Evolutionary conservation across 2,329 filamentous ascomycete genomes (phyloP).

Genomic region (Daldinia eschscholtzii): DNA sequence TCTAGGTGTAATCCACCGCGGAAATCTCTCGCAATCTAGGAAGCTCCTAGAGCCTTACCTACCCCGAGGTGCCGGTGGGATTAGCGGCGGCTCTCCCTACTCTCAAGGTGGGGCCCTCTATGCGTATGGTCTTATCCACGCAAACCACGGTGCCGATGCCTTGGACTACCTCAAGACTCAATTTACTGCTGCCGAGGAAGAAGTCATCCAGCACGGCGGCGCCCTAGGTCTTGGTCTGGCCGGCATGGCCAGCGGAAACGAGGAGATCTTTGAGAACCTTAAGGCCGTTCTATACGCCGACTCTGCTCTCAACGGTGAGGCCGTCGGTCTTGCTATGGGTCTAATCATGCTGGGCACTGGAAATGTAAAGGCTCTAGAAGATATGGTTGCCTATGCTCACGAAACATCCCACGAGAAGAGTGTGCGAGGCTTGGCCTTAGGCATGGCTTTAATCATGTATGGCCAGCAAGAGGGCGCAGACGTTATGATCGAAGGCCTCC

Average conservation of each 20-base stretch:
- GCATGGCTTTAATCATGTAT: slow-evolving; percentile 99
- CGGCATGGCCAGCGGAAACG: slow-evolving; percentile 94
- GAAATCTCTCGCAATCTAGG: slow-evolving; percentile 91
- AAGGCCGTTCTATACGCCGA: slow-evolving; percentile 91
- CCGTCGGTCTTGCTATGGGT: slow-evolving; percentile 95
- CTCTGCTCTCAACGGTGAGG: slow-evolving; percentile 96
- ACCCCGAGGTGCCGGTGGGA: slow-evolving; percentile 74
- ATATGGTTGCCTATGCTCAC: slow-evolving; percentile 98
- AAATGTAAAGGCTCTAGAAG: slow-evolving; percentile 90
- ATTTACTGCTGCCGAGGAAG: slow-evolving; percentile 82
- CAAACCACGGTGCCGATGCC: slow-evolving; percentile 95
- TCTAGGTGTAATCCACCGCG: slow-evolving; percentile 94
- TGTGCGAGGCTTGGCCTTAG: slow-evolving; percentile 92
- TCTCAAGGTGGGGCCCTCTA: slow-evolving; percentile 97
- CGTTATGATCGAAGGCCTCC: slow-evolving; percentile 90
- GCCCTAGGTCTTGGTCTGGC: slow-evolving; percentile 95
- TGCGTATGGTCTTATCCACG: slow-evolving; percentile 94
- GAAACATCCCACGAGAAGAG: slow-evolving; percentile 99
- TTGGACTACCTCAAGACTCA: slow-evolving; percentile 82
- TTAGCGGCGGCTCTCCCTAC: slow-evolving; percentile 87
- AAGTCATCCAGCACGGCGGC: slow-evolving; percentile 97
- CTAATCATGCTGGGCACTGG: slow-evolving; percentile 99
- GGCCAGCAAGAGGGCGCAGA: slow-evolving; percentile 94
- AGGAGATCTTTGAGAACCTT: slow-evolving; percentile 90
- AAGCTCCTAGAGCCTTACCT: slow-evolving; percentile 96